Base-by-base conservation (phyloP, 306 rosid genomes). In the Cicer bijugum region DNA sequence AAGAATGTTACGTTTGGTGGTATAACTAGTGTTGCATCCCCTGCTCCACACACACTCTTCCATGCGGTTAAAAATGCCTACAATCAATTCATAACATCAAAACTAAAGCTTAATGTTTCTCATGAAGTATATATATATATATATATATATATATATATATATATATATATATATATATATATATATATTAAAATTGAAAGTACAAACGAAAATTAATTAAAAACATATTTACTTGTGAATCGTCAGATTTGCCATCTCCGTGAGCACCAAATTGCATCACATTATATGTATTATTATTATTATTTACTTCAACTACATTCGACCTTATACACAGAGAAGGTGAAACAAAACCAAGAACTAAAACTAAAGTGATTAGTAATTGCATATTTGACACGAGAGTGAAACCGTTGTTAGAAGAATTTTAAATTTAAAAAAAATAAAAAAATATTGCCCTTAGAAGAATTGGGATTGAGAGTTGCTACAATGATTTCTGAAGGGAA, bases 61-160 rank as follows among this genome's bases (percentile, higher is more conserved):
- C 69, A 63, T 39, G 69, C 69, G 4, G 4, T 63, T 39, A 63
- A 63, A 63, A 63, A 63, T 14, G 35, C 69, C 69, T 63, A 14
- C n/a, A 47, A 63, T 39, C 15, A 23, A 23, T 57, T 23, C 35
- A 53, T 17, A 53, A 23, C 9, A 23, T 23, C 33, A 3, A 53
- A 23, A 23, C 3, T 9, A 6, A 61, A 61, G n/a, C 0, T 23
- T 23, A 23, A 23, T 1, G 33, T 23, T 23, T 23, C 4, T 23
- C 33, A 23, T 23, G 4, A 23, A 23, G 33, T 23, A 19, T 19
- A 19, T 19, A 19, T 19, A 19, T 19, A 19, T 19, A 19, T 19
- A 19, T 19, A 19, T 19, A 19, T 19, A 19, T 19, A 19, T 19
- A 19, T 19, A 19, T 19, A 19, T 19, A 19, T 19, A 19, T 19